A percentile compares a stretch with the other conserved stretches of the same genome.
Conservation (phyloP, 306 rosid genomes). For the Rosa lucieae region DNA sequence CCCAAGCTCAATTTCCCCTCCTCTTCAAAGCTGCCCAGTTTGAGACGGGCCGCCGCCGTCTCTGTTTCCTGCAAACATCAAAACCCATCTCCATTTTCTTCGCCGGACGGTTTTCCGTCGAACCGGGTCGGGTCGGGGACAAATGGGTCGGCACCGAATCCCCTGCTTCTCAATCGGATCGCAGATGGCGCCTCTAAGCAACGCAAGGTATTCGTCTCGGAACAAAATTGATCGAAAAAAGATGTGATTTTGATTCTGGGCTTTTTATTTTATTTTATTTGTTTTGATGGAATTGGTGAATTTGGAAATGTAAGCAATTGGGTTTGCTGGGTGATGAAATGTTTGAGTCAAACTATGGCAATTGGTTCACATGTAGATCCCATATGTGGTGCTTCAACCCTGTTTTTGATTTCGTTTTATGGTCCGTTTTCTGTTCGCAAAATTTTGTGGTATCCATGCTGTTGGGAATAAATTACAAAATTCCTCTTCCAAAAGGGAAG, state of each 20-base stretch:
- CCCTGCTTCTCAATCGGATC: slow-evolving; percentile 45
- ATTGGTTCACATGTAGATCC: not conserved
- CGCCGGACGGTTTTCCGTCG: slow-evolving; percentile 20
- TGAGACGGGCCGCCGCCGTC: slow-evolving; percentile 9
- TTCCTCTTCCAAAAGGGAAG: not conserved
- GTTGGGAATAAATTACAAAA: not conserved
- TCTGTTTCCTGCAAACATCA: slow-evolving; percentile 40
- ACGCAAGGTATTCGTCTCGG: slow-evolving; percentile 49
- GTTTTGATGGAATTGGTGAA: slow-evolving; percentile 9
- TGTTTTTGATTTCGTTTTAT: not conserved
- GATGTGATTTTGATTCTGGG: not conserved
- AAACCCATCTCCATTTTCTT: slow-evolving; percentile 33
- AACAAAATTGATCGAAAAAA: not conserved
- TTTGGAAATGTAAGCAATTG: not conserved
- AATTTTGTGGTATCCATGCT: not conserved
- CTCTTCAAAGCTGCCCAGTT: slow-evolving; percentile 25
- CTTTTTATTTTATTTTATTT: not conserved
- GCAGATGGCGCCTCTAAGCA: slow-evolving; percentile 28
- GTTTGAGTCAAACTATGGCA: slow-evolving; percentile 1
- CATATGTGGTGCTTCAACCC: not conserved
- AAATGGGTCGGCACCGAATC: slow-evolving; percentile 26
- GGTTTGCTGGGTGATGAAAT: not conserved
- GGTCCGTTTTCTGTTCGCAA: not conserved
- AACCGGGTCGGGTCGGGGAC: slow-evolving; percentile 27
- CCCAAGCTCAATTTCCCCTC: slow-evolving; percentile 40